These are phyloP conservation scores for Anthostomella pinea DNA, from an alignment of 2,329 filamentous ascomycete genomes.

Conservation along the genomic window DNA sequence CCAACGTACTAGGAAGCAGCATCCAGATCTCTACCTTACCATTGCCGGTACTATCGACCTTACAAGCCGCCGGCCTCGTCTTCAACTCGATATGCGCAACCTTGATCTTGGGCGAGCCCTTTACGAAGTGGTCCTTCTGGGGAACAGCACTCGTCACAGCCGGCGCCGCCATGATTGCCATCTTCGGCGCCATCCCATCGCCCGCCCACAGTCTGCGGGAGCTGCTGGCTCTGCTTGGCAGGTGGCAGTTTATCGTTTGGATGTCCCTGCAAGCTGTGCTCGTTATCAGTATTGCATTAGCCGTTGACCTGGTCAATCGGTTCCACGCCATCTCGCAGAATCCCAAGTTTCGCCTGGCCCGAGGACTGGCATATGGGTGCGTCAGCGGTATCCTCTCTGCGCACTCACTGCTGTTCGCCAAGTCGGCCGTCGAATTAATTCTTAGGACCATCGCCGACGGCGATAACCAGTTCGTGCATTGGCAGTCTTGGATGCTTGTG, in stretches of 20 bases:
- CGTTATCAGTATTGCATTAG: conserved; percentile 64
- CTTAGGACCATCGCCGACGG: conserved; percentile 81
- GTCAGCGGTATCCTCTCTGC: conserved; percentile 92
- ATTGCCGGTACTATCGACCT: conserved; percentile 86
- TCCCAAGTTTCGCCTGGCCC: conserved; percentile 67
- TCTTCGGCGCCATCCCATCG: conserved; percentile 90
- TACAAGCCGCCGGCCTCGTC: conserved; percentile 93
- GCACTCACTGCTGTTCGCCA: conserved; percentile 88
- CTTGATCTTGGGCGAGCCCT: conserved; percentile 86
- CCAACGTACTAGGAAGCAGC: conserved; percentile 90
- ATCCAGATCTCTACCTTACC: conserved; percentile 97
- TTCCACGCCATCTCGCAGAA: conserved; percentile 55
- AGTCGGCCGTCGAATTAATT: conserved; percentile 92
- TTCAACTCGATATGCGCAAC: conserved; percentile 99
- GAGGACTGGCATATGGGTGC: conserved; percentile 83
- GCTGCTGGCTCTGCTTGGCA: conserved; percentile 70
- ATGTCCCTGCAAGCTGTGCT: conserved; percentile 77
- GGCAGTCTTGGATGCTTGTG: conserved; percentile 92
- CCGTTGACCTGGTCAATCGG: conserved; percentile 54
- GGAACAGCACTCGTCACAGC: conserved; percentile 84
- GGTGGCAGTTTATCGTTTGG: conserved; percentile 80
- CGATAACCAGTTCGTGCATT: conserved; percentile 89
- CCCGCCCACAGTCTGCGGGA: conserved; percentile 86
- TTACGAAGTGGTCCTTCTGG: conserved; percentile 87
- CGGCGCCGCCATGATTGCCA: conserved; percentile 87